Percentiles rank a stretch among this genome's conserved stretches.
These are phyloP conservation scores for Tulasnella sp. DNA, from an alignment of 768 basidiomycete genomes.

Conservation along the genomic window DNA sequence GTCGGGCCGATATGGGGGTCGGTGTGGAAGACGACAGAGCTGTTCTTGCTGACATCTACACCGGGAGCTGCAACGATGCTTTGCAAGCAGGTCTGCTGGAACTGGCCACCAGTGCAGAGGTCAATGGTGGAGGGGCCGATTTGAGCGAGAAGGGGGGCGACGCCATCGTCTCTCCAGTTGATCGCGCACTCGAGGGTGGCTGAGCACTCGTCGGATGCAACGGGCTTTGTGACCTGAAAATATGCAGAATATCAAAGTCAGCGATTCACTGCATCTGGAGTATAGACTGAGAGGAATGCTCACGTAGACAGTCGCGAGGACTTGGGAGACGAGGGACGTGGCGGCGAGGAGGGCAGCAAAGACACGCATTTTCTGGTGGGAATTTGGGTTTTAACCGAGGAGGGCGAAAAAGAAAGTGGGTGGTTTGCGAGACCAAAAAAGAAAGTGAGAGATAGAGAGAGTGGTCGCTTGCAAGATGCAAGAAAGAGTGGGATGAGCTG, in stretches of 20 bases:
- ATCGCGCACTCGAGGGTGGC: conserved; percentile 12
- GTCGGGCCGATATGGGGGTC: conserved; percentile 34
- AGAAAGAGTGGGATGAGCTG: background rate
- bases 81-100: conserved; percentile 36
- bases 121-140: conserved; percentile 25
- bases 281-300: background rate
- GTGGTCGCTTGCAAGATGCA: conserved; percentile 3
- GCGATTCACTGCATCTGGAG: background rate
- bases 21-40: conserved; percentile 33
- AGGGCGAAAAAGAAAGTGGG: conserved; percentile 1
- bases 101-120: conserved; percentile 22
- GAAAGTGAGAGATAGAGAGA: conserved; percentile 4
- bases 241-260: background rate
- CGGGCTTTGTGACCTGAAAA: conserved; percentile 25
- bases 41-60: conserved; percentile 36
- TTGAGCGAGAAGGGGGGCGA: conserved; percentile 16
- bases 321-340: conserved; percentile 25
- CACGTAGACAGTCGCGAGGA: conserved; percentile 26
- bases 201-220: conserved; percentile 23
- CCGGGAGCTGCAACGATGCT: conserved; percentile 33
- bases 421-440: background rate
- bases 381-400: background rate
- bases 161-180: background rate
- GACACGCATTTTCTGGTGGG: conserved; percentile 16
- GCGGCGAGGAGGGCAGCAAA: conserved; percentile 4